A percentile compares a stretch with the other conserved stretches of the same genome.
These are phyloP conservation scores for Parastagonospora avenae DNA, from an alignment of 2,329 filamentous ascomycete genomes.

Conservation along the genomic window DNA sequence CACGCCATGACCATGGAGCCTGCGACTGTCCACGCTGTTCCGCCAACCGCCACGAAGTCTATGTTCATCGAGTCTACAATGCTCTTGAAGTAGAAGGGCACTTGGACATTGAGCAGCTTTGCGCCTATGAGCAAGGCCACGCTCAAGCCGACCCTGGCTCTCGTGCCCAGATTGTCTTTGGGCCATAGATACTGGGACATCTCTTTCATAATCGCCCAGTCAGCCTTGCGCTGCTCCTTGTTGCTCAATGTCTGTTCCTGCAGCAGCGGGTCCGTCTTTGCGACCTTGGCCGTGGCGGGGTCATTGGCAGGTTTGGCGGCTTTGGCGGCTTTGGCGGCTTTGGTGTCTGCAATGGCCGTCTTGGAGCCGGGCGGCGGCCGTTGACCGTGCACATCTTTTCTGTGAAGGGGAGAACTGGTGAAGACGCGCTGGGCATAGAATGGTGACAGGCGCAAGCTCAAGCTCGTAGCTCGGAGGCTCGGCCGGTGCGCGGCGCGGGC, in stretches of 20 bases:
- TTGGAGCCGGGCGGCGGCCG: slow-evolving; percentile 32
- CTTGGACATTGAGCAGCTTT: slow-evolving; percentile 93
- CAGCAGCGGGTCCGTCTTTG: slow-evolving; percentile 55
- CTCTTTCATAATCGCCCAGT: slow-evolving; percentile 98
- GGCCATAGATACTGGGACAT: slow-evolving; percentile 98
- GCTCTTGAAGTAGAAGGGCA: slow-evolving; percentile 98
- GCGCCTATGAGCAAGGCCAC: slow-evolving; percentile 82
- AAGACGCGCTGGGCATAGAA: slow-evolving; percentile 47
- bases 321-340: slow-evolving; percentile 27
- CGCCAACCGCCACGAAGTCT: slow-evolving; percentile 84
- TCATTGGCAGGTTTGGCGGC: slow-evolving; percentile 26
- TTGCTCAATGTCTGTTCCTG: slow-evolving; percentile 68
- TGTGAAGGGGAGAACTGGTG: slow-evolving; percentile 50
- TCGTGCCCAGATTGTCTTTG: slow-evolving; percentile 81
- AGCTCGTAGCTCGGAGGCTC: slow-evolving; percentile 24
- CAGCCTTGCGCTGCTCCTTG: slow-evolving; percentile 91
- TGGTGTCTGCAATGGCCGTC: slow-evolving; percentile 20
- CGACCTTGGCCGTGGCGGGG: slow-evolving; percentile 23
- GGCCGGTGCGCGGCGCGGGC: slow-evolving; percentile 41
- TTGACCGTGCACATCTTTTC: slow-evolving; percentile 49
- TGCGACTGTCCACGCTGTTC: slow-evolving; percentile 85
- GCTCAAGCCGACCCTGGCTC: slow-evolving; percentile 84
- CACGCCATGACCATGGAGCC: slow-evolving; percentile 91
- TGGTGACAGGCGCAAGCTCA: slow-evolving; percentile 21
- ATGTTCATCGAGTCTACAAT: slow-evolving; percentile 99